Percentiles rank a stretch among this genome's conserved stretches.
Evolutionary conservation across 495 filamentous ascomycete genomes (phyloP).

Genomic region (Penicillium riverlandense): DNA sequence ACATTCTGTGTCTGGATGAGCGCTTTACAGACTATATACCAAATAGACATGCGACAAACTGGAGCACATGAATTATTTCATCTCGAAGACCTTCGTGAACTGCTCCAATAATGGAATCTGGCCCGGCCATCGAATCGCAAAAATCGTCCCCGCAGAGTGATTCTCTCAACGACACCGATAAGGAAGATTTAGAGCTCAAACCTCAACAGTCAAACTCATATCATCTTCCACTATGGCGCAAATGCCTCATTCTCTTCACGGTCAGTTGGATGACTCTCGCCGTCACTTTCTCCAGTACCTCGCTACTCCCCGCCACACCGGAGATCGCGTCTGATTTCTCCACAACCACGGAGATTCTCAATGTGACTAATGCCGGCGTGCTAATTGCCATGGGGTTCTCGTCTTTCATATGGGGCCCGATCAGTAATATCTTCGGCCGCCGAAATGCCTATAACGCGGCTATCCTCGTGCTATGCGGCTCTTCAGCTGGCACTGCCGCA

Average conservation of each 20-base stretch:
- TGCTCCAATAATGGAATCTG: constrained; percentile 3
- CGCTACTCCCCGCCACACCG: constrained; percentile 32
- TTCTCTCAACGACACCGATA: constrained; percentile 11
- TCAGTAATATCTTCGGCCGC: constrained; percentile 31
- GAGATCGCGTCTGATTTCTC: constrained; percentile 34
- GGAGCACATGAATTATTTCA: background rate
- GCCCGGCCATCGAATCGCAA: constrained; percentile 16
- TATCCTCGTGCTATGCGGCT: constrained; percentile 28
- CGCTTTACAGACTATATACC: no score
- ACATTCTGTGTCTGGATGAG: no score
- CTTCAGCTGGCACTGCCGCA: constrained; percentile 26
- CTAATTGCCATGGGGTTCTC: constrained; percentile 52
- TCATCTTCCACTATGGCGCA: constrained; percentile 30
- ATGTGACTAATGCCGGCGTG: constrained; percentile 43
- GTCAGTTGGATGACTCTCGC: constrained; percentile 38
- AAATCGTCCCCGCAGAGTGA: constrained; percentile 10
- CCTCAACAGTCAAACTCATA: constrained; percentile 14
- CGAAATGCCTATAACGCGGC: constrained; percentile 29
- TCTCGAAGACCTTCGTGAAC: background rate
- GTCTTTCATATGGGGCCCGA: constrained; percentile 45
- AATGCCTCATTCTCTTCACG: constrained; percentile 36
- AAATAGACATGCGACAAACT: background rate
- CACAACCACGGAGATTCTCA: constrained; percentile 30
- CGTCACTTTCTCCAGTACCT: constrained; percentile 37
- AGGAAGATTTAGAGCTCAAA: constrained; percentile 6